Percentiles rank a stretch among this genome's conserved stretches.
These are phyloP conservation scores for Populus hybrid DNA, from an alignment of 441 rosid species.

Conservation along the genomic window DNA sequence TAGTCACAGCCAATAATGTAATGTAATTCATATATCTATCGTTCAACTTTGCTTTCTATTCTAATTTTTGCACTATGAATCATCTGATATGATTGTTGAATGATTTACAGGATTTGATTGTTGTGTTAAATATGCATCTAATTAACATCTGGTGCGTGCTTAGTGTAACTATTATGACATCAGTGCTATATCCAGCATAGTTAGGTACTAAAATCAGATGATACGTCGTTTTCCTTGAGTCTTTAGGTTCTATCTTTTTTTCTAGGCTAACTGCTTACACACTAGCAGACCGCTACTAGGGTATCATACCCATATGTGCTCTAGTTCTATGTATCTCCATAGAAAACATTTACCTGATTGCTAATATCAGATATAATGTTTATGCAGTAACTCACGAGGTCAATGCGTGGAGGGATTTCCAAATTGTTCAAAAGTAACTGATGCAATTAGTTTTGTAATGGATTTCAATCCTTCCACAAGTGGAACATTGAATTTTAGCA, in stretches of 20 bases:
- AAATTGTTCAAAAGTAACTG: slow-evolving; percentile 9
- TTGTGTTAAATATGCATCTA: neutral
- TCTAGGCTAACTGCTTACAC: neutral
- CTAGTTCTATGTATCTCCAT: slow-evolving; percentile 3
- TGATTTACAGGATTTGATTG: neutral
- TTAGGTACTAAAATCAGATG: neutral
- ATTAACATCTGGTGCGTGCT: neutral
- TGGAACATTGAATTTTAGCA: neutral
- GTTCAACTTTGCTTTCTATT: neutral
- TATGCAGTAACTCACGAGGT: slow-evolving; percentile 10
- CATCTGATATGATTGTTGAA: neutral
- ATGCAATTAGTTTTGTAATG: slow-evolving; percentile 7
- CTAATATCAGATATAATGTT: slow-evolving; percentile 6
- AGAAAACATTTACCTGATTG: slow-evolving; percentile 1
- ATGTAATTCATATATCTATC: no score
- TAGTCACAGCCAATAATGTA: neutral
- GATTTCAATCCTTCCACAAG: neutral
- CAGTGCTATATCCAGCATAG: neutral
- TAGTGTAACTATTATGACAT: neutral
- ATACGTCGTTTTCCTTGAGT: neutral
- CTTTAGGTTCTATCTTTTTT: neutral
- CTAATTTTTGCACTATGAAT: neutral
- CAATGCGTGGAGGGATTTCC: slow-evolving; percentile 12
- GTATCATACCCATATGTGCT: neutral
- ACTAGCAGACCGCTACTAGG: neutral